A percentile compares a stretch with the other conserved stretches of the same genome.
Conservation (phyloP, 2,329 filamentous ascomycete genomes). For the Fusarium chlamydosporum region DNA sequence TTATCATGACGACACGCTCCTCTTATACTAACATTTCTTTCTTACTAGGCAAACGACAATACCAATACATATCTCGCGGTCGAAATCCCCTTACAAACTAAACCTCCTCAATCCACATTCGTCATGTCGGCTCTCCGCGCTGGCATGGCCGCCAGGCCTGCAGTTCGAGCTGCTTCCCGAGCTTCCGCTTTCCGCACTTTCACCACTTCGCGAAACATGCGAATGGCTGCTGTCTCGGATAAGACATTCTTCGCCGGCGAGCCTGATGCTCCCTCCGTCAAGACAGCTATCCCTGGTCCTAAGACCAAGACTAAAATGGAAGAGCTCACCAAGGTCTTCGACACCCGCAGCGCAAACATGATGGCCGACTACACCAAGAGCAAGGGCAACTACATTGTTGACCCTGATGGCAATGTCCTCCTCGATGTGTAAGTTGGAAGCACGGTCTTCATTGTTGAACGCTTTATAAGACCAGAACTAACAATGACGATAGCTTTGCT, state of each 20-base stretch:
- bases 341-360: constrained; percentile 89
- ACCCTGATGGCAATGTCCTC: constrained; percentile 78
- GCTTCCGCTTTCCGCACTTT: constrained; percentile 46
- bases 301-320: constrained; percentile 77
- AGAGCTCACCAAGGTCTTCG: constrained; percentile 83
- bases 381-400: constrained; percentile 83
- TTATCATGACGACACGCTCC: constrained; percentile 37
- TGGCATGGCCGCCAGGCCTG: constrained; percentile 47
- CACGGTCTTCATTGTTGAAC: neutral
- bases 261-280: constrained; percentile 66
- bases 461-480: neutral
- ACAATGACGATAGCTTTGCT: constrained; percentile 72
- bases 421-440: constrained; percentile 75
- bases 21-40: neutral
- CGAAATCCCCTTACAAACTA: constrained; percentile 2
- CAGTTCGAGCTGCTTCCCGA: constrained; percentile 35
- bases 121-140: constrained; percentile 53
- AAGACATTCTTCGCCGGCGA: constrained; percentile 63
- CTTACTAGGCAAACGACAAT: neutral
- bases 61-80: constrained; percentile 9
- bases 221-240: constrained; percentile 51
- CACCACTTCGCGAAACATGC: constrained; percentile 42
- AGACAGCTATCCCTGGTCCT: constrained; percentile 80
- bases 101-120: constrained; percentile 21
- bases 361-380: constrained; percentile 81